Conservation (phyloP, 2,329 filamentous ascomycete species). For the Colletotrichum gloeosporioides region DNA sequence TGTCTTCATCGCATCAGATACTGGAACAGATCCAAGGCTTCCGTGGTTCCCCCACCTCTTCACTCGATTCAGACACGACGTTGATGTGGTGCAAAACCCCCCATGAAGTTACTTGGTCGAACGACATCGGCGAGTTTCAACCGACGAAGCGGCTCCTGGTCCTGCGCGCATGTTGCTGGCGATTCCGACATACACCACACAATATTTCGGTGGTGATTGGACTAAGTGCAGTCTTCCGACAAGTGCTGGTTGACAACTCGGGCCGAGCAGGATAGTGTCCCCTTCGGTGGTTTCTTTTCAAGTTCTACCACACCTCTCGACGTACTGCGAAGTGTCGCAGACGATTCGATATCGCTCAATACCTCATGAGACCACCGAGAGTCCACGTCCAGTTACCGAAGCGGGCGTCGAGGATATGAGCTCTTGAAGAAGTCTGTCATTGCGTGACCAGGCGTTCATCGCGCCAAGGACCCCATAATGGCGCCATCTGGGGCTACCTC, state of each 20-base stretch:
- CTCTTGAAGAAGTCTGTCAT: not conserved
- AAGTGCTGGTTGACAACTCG: not conserved
- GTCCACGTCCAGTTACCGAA: not conserved
- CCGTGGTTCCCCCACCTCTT: not conserved
- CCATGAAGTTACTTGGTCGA: not conserved
- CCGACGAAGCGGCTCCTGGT: not conserved
- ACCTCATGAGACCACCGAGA: not conserved
- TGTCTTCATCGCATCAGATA: not conserved
- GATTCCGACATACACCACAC: not conserved
- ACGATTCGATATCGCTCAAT: not conserved
- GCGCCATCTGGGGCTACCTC: slow-evolving; percentile 10
- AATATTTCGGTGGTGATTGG: not conserved
- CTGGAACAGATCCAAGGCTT: rapidly evolving
- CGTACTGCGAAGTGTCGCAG: not conserved
- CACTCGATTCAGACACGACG: not conserved
- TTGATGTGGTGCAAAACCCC: not conserved
- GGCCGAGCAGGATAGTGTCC: not conserved
- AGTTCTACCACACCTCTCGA: not conserved
- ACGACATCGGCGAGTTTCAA: rapidly evolving
- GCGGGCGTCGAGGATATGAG: not conserved
- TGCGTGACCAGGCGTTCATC: not conserved
- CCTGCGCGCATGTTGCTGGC: not conserved
- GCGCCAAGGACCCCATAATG: slow-evolving; percentile 9
- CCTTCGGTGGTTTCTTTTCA: not conserved
- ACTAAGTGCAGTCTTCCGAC: rapidly evolving